Conservation (phyloP, 768 basidiomycete species). For the Rubroboletus pulcherrimus region DNA sequence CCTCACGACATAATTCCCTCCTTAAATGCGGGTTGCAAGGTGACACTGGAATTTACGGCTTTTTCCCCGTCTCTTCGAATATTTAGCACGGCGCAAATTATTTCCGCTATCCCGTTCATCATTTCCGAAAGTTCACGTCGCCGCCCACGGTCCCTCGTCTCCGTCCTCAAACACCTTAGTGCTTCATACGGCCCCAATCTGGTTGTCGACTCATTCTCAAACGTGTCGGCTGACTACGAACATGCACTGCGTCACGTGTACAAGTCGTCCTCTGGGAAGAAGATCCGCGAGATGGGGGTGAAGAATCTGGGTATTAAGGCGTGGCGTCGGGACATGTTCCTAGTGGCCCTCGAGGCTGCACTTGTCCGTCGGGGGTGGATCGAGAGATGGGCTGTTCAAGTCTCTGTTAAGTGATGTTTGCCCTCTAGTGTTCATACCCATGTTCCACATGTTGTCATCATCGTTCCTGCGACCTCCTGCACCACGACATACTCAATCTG, state of each 20-base stretch:
- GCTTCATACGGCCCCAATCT: constrained; percentile 22
- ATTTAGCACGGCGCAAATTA: constrained; percentile 35
- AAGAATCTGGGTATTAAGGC: constrained; percentile 29
- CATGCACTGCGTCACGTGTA: constrained; percentile 8
- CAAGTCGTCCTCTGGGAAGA: constrained; percentile 5
- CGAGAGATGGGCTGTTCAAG: constrained; percentile 42
- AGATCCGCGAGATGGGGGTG: constrained; percentile 10
- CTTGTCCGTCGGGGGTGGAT: constrained; percentile 44
- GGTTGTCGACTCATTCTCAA: constrained; percentile 34
- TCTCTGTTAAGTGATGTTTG: constrained; percentile 15
- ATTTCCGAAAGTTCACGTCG: constrained; percentile 32
- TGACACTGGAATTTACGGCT: constrained; percentile 36
- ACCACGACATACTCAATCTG: too few species aligned
- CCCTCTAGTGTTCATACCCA: not conserved
- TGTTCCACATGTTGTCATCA: not conserved
- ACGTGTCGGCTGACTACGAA: constrained; percentile 38
- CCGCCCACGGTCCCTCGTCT: constrained; percentile 36
- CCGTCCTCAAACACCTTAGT: constrained; percentile 35
- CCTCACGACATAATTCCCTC: constrained; percentile 11
- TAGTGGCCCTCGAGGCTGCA: constrained; percentile 50
- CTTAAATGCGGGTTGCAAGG: constrained; percentile 16
- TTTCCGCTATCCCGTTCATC: constrained; percentile 45
- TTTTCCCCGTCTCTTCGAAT: constrained; percentile 35
- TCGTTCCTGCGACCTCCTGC: not conserved
- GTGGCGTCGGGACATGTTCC: constrained; percentile 48